These are phyloP conservation scores for Russula emetica DNA, from an alignment of 768 basidiomycete species.

Conservation along the genomic window DNA sequence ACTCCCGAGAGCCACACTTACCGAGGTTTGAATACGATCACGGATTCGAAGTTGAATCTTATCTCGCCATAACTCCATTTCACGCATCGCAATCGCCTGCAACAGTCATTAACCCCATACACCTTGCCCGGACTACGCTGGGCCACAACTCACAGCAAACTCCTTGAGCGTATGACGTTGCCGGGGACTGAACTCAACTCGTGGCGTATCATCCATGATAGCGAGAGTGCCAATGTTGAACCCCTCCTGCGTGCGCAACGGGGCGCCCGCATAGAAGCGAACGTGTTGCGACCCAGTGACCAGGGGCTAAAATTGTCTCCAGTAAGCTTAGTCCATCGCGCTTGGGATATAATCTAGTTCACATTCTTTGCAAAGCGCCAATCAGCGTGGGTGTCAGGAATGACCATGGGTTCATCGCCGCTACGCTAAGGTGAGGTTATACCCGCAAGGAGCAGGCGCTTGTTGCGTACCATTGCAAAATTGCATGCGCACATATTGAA, in stretches of 20 bases:
- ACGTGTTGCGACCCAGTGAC: constrained; percentile 63
- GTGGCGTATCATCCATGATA: constrained; percentile 77
- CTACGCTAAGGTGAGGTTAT: constrained; percentile 36
- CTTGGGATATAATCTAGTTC: constrained; percentile 30
- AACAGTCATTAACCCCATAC: not conserved
- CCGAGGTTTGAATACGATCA: constrained; percentile 88
- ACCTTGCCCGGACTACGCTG: not conserved
- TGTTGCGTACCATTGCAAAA: constrained; percentile 63
- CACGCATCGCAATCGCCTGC: constrained; percentile 83
- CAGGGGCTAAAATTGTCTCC: constrained; percentile 50
- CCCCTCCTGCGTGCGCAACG: constrained; percentile 83
- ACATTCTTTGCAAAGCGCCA: constrained; percentile 90
- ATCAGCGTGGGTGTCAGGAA: constrained; percentile 73
- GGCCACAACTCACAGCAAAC: constrained; percentile 56
- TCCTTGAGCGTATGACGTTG: constrained; percentile 92
- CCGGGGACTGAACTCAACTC: constrained; percentile 80
- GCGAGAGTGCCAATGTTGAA: constrained; percentile 87
- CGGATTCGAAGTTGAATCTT: constrained; percentile 92
- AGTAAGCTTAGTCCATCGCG: constrained; percentile 1
- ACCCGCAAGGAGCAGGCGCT: not conserved
- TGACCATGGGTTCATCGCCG: constrained; percentile 81
- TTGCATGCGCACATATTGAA: constrained; percentile 81
- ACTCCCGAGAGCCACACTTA: constrained; percentile 33
- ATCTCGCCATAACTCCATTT: constrained; percentile 94
- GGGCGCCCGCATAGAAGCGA: constrained; percentile 90